Percentiles rank a stretch among this genome's conserved stretches.
phyloP scores from a whole-genome alignment of 2,329 filamentous ascomycete genomes.

The Diaporthe destruens region DNA sequence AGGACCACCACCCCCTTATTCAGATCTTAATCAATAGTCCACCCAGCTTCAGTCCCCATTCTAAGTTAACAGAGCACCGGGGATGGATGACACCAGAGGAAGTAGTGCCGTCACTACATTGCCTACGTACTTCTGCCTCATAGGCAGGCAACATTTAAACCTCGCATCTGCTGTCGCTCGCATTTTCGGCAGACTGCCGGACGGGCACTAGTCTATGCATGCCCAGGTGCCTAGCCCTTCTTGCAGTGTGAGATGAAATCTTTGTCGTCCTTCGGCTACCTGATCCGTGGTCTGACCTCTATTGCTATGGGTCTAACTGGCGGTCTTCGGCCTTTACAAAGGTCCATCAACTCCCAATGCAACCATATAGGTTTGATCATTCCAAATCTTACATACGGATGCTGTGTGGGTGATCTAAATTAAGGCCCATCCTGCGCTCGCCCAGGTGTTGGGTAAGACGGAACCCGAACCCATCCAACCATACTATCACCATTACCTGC shows the following conservation, averaged over 20 bases:
- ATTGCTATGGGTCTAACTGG: conserved; percentile 14
- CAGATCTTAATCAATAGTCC: not conserved
- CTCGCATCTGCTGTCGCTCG: not conserved
- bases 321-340: not conserved
- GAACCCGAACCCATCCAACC: not conserved
- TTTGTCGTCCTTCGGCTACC: conserved; percentile 7
- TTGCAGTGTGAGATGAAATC: not conserved
- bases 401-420: not conserved
- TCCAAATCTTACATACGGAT: not conserved
- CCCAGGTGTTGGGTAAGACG: not conserved
- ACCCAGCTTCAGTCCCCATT: not conserved
- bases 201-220: not conserved
- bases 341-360: not conserved
- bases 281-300: conserved; percentile 19
- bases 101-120: not conserved
- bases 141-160: not conserved
- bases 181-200: not conserved
- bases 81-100: not conserved
- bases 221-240: not conserved
- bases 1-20: not conserved
- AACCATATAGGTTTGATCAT: not conserved
- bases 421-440: not conserved
- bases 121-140: conserved; percentile 25
- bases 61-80: not conserved
- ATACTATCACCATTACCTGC: not conserved